Conservation (phyloP, 2,329 filamentous ascomycete genomes). For the Cercospora sp. region DNA sequence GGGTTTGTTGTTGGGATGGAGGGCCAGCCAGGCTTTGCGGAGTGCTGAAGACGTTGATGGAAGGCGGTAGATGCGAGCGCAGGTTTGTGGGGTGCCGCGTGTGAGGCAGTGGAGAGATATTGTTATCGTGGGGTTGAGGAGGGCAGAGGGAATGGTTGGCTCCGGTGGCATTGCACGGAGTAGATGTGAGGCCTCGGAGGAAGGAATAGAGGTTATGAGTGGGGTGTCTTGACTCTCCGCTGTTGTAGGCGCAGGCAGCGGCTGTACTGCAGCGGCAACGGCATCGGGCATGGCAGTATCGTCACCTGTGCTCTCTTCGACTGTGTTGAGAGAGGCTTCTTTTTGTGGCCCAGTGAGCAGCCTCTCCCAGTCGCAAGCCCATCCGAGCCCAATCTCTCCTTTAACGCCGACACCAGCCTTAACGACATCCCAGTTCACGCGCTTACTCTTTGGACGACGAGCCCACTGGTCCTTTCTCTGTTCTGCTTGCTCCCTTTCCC, state of each 20-base stretch:
- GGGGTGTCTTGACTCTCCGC: not conserved
- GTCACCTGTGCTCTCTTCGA: constrained; percentile 5
- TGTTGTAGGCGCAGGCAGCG: not conserved
- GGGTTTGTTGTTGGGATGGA: constrained; percentile 43
- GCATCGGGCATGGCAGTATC: not conserved
- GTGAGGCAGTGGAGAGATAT: constrained; percentile 67
- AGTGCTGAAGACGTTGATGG: constrained; percentile 56
- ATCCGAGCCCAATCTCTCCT: constrained; percentile 80
- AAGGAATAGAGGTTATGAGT: constrained; percentile 10
- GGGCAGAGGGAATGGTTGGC: constrained; percentile 4
- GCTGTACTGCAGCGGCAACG: not conserved
- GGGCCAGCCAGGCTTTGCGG: constrained; percentile 70
- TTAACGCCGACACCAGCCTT: constrained; percentile 71
- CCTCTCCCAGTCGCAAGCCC: constrained; percentile 79
- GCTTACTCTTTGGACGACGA: constrained; percentile 76
- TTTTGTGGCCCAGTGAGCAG: constrained; percentile 50
- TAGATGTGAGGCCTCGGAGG: not conserved
- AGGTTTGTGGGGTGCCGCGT: constrained; percentile 69
- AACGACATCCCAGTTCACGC: constrained; percentile 71
- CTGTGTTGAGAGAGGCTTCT: not conserved
- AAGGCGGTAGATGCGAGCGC: constrained; percentile 83
- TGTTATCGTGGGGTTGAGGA: constrained; percentile 54
- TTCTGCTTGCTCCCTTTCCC: constrained; percentile 69
- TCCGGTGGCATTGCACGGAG: not conserved
- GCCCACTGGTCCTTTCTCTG: constrained; percentile 68